Conservation (phyloP, 768 basidiomycete genomes). For the Tephrocybe rancida region DNA sequence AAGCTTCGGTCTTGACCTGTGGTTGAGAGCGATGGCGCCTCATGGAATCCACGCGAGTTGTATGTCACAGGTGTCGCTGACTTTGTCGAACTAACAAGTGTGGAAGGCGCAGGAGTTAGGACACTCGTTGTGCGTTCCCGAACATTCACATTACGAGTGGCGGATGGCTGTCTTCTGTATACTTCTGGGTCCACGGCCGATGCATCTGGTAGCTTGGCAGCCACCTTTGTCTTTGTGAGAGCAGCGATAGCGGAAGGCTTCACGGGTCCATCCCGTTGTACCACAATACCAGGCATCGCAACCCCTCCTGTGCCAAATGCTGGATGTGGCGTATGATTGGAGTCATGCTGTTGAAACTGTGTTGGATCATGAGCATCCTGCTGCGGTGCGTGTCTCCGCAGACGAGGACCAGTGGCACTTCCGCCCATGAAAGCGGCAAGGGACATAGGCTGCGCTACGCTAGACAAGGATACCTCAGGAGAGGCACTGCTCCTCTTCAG, state of each 20-base stretch:
- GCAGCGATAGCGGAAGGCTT: conserved; percentile 12
- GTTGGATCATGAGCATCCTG: conserved; percentile 64
- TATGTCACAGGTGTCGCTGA: conserved; percentile 1
- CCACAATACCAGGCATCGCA: conserved; percentile 74
- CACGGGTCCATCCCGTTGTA: conserved; percentile 13
- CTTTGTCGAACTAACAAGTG: background rate
- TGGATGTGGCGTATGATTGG: conserved; percentile 63
- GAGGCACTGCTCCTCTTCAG: background rate
- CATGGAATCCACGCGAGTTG: background rate
- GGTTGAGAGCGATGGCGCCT: background rate
- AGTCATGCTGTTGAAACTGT: conserved; percentile 64
- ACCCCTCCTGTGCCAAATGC: conserved; percentile 75
- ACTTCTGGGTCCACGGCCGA: background rate
- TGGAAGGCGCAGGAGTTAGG: background rate
- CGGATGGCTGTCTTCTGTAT: background rate
- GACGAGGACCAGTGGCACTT: conserved; percentile 69
- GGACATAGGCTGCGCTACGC: conserved; percentile 53
- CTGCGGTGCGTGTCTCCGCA: conserved; percentile 75
- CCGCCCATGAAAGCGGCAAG: conserved; percentile 85
- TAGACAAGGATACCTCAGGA: conserved; percentile 19
- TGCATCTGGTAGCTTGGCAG: background rate
- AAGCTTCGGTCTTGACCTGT: conserved; percentile 5
- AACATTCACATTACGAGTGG: background rate
- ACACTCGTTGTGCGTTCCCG: background rate
- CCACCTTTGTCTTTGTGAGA: conserved; percentile 1